Conservation (phyloP, 2,329 filamentous ascomycete genomes). For the Curvularia spicifera region DNA sequence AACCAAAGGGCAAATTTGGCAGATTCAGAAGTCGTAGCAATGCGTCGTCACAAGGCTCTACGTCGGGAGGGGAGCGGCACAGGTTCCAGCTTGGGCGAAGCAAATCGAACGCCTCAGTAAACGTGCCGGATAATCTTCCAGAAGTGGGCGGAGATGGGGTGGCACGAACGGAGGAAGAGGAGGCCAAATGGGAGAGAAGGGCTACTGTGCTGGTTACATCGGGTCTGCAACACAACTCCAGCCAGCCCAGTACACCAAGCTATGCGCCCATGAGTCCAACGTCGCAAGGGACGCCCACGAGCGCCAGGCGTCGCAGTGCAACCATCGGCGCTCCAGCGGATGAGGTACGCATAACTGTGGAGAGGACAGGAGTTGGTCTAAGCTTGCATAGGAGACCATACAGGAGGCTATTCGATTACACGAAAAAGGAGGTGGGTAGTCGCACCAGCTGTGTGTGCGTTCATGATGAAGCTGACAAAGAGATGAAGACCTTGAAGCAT, state of each 20-base stretch:
- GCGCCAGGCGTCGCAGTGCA: conserved; percentile 40
- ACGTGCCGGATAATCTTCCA: conserved; percentile 80
- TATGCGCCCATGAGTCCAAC: conserved; percentile 31
- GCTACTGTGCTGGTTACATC: conserved; percentile 83
- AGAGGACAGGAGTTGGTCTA: conserved; percentile 19
- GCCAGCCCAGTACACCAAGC: conserved; percentile 40
- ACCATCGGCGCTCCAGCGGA: conserved; percentile 48
- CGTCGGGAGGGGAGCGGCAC: conserved; percentile 43
- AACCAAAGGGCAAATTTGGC: conserved; percentile 35
- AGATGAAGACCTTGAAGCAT: conserved; percentile 67
- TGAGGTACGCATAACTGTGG: conserved; percentile 44
- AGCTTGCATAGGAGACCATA: conserved; percentile 64
- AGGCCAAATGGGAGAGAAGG: conserved; percentile 85
- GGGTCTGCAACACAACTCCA: conserved; percentile 50
- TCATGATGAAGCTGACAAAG: conserved; percentile 23
- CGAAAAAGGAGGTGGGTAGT: conserved; percentile 69
- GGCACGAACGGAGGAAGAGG: conserved; percentile 53
- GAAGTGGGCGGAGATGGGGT: conserved; percentile 65
- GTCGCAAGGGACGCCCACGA: conserved; percentile 13
- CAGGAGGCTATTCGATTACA: conserved; percentile 96
- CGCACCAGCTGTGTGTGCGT: neutral
- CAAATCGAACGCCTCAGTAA: conserved; percentile 67
- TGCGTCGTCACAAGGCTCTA: conserved; percentile 31
- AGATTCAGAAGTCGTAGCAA: conserved; percentile 46
- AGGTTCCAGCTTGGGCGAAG: conserved; percentile 69